Percentiles rank a stretch among this genome's conserved stretches.
phyloP scores from a whole-genome alignment of 2,329 filamentous ascomycete species.

The Calonectria pauciramosa region DNA sequence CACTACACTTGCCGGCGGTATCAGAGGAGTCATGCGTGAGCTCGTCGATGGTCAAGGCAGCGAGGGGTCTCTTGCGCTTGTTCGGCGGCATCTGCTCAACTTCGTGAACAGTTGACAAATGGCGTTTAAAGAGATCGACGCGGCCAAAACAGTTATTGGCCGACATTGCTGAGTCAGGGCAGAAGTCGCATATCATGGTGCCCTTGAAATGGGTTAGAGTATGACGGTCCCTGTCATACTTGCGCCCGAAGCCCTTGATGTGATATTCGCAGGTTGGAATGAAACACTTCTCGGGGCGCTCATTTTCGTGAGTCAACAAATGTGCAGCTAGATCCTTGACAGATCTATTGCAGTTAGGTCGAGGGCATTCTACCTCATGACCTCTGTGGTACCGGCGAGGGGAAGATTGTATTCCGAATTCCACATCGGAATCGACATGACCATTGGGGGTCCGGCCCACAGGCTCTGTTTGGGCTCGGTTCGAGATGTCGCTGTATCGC shows the following conservation, averaged over 20 bases:
- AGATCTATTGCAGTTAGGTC: constrained; percentile 84
- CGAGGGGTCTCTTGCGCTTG: constrained; percentile 79
- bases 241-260: constrained; percentile 90
- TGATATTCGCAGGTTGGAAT: constrained; percentile 94
- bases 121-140: constrained; percentile 95
- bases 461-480: background rate
- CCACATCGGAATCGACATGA: background rate
- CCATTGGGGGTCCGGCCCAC: background rate
- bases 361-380: constrained; percentile 82
- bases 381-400: constrained; percentile 67
- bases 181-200: constrained; percentile 97
- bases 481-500: background rate
- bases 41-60: constrained; percentile 67
- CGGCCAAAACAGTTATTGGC: constrained; percentile 97
- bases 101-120: constrained; percentile 89
- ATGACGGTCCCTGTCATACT: constrained; percentile 97
- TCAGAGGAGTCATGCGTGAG: constrained; percentile 79
- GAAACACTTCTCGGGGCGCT: constrained; percentile 94
- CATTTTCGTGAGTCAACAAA: constrained; percentile 92
- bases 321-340: constrained; percentile 96
- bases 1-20: constrained; percentile 94
- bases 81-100: constrained; percentile 95
- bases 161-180: constrained; percentile 87
- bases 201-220: constrained; percentile 97
- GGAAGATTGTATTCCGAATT: background rate